Base-by-base conservation (phyloP, 1,139 yeast species). In the Sugiyamaella sp. region DNA sequence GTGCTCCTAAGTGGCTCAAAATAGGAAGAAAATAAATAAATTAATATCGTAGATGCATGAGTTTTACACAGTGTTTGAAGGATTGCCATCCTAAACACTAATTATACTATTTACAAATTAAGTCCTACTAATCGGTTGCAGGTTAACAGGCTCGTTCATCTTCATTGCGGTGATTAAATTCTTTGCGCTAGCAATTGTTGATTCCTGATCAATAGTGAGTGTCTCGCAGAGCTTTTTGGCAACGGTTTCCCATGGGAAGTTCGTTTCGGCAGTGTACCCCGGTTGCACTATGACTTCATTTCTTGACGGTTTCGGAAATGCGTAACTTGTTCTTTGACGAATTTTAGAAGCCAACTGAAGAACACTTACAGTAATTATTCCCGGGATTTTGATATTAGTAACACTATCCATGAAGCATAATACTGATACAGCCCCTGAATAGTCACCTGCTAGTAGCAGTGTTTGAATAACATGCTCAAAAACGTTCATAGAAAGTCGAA, bases 401-500 rank as follows among this genome's bases (percentile, higher is more conserved):
- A 57, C 60, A 10, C 52, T 53, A 24, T 62, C 65, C 60, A 65
- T 55, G 41, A 60, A 59, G 35, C 62, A 59, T 38, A 65, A 45
- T 12, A 61, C 58, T 5, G 62, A 66, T 4, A 56, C 54, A 1
- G 61, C 63, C 3, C 58, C 65, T 6, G 53, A 55, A 22, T 49
- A 50, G 39, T 58, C 63, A 14, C 55, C 56, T 1, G 63, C 51
- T 17, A 65, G 57, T 40, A 66, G 43, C 52, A 65, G 47, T 0
- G 69, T 57, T 24, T 64, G 66, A 17, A 62, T 24, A 6, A 63
- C 60, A 16, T 59, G 56, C 41, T 64, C 66, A 43, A 60, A 66
- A 14, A 65, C 56, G 22, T 56, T 56, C 35, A 59, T 43, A 5
- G 63, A 59, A 14, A 63, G 57, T 24, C 44, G 52, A 55, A 63